Evolutionary conservation across 1,284 basidiomycete species (phyloP).

Genomic region (Leccinum cinnamomeum): DNA sequence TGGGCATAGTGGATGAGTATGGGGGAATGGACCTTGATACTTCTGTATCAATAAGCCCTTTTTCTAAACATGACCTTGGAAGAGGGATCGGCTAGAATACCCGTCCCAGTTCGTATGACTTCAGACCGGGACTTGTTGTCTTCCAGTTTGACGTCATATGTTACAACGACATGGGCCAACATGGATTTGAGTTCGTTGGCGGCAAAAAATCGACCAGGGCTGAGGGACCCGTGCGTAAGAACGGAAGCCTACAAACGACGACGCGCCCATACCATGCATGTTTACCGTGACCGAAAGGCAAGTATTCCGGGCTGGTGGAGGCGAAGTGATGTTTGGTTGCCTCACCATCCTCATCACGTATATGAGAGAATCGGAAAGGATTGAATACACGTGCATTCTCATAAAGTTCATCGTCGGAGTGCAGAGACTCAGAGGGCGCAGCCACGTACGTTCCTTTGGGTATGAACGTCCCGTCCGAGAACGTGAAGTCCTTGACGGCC

Average conservation of each 20-base stretch:
- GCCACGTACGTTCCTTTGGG: conserved; percentile 38
- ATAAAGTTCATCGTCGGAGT: conserved; percentile 32
- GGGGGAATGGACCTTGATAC: background rate
- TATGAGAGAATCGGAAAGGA: conserved; percentile 34
- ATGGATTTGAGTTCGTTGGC: conserved; percentile 11
- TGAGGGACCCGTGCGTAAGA: background rate
- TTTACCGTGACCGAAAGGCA: background rate
- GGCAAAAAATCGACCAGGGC: conserved; percentile 17
- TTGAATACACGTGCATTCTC: conserved; percentile 33
- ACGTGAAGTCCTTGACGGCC: conserved; percentile 34
- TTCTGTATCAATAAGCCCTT: background rate
- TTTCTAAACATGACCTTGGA: conserved; percentile 15
- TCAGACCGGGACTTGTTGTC: conserved; percentile 2
- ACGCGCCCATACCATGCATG: conserved; percentile 11
- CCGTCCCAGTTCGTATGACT: conserved; percentile 1
- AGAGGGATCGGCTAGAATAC: conserved; percentile 2
- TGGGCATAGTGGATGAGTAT: background rate
- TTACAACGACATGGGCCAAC: conserved; percentile 13
- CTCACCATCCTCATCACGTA: background rate
- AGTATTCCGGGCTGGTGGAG: conserved; percentile 9
- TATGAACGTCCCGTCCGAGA: conserved; percentile 43
- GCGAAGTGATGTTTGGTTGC: conserved; percentile 6
- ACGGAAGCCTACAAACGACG: too few relatives aligned
- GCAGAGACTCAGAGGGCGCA: conserved; percentile 25
- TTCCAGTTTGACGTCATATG: conserved; percentile 14